These are phyloP conservation scores for Zymoseptoria crescenta DNA, from an alignment of 2,329 filamentous ascomycete species.

Conservation along the genomic window DNA sequence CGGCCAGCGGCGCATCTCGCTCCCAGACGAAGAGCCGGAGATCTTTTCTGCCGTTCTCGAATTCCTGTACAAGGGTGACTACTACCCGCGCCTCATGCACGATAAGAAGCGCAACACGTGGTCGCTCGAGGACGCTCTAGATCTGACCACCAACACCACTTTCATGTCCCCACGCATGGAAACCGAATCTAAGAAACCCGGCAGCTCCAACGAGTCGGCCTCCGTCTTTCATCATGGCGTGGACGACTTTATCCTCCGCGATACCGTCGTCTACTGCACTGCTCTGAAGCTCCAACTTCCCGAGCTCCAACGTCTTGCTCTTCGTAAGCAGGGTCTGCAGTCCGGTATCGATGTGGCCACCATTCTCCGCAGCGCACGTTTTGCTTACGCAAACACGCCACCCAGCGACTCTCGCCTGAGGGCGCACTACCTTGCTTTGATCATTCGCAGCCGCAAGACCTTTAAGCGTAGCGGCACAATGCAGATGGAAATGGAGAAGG, in stretches of 20 bases:
- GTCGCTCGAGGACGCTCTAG: constrained; percentile 67
- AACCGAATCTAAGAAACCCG: constrained; percentile 29
- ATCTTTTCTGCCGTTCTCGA: constrained; percentile 90
- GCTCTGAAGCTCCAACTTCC: constrained; percentile 86
- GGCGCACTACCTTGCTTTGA: constrained; percentile 93
- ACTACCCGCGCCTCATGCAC: constrained; percentile 67
- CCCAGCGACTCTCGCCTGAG: constrained; percentile 86
- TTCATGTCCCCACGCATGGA: constrained; percentile 48
- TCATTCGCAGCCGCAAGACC: constrained; percentile 93
- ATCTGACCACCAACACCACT: constrained; percentile 19
- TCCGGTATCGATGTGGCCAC: constrained; percentile 85
- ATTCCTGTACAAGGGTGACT: constrained; percentile 79
- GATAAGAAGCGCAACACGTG: constrained; percentile 80
- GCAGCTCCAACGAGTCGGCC: constrained; percentile 56
- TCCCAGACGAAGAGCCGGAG: constrained; percentile 77
- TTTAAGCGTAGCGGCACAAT: constrained; percentile 98
- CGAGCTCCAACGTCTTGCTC: constrained; percentile 80
- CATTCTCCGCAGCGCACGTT: constrained; percentile 86
- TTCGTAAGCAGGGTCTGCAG: constrained; percentile 92
- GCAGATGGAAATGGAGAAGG: constrained; percentile 96
- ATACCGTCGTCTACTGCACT: constrained; percentile 91
- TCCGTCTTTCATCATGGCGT: constrained; percentile 70
- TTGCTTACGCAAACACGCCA: constrained; percentile 91
- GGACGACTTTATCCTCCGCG: constrained; percentile 71
- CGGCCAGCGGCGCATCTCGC: constrained; percentile 64